Conservation (phyloP, 371 early-diverging fungal species). For the Mucor ambiguus region DNA sequence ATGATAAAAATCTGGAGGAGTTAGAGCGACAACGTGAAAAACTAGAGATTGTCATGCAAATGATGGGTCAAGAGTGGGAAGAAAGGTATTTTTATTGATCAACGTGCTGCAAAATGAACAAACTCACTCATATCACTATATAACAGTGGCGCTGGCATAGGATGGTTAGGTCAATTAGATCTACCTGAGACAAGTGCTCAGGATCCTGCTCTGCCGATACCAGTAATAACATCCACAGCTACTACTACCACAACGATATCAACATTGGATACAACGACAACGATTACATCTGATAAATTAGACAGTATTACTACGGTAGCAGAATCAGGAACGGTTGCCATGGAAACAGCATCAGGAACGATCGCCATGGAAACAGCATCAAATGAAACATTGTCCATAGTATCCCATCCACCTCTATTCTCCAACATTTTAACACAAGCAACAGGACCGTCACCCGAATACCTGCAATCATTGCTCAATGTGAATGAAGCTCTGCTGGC, state of each 20-base stretch:
- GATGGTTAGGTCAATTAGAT: conserved; percentile 47
- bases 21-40: conserved; percentile 45
- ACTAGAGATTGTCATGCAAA: conserved; percentile 46
- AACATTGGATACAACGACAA: background rate
- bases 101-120: background rate
- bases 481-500: conserved; percentile 44
- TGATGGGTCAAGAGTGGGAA: conserved; percentile 57
- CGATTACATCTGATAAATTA: background rate
- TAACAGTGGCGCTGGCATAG: conserved; percentile 53
- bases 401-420: conserved; percentile 5
- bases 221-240: background rate
- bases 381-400: background rate
- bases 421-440: conserved; percentile 16
- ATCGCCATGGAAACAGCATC: conserved; percentile 1
- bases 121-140: background rate
- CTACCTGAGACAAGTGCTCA: conserved; percentile 14
- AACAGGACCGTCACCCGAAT: conserved; percentile 42
- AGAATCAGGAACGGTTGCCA: conserved; percentile 1
- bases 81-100: conserved; percentile 36
- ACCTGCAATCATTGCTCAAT: conserved; percentile 37
- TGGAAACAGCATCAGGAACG: background rate
- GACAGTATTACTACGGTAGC: background rate
- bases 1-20: conserved; percentile 50
- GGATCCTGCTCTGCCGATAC: background rate
- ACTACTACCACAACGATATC: background rate